These are phyloP conservation scores for Fulvia fulva DNA, from an alignment of 2,329 filamentous ascomycete species.

Conservation along the genomic window DNA sequence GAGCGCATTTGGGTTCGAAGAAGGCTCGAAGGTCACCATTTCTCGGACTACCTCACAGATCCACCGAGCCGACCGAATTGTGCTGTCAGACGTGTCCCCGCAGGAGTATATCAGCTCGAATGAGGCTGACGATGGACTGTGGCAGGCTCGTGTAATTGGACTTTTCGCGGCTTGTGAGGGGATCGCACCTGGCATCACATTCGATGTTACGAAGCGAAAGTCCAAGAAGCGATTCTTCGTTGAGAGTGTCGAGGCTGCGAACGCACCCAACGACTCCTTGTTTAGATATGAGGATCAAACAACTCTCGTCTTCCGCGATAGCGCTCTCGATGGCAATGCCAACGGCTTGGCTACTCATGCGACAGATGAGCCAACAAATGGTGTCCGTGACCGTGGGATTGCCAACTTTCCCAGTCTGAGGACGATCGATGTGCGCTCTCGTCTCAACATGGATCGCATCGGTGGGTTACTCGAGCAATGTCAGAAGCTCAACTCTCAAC, in stretches of 20 bases:
- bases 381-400: background rate
- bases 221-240: conserved; percentile 60
- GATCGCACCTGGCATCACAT: conserved; percentile 64
- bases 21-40: conserved; percentile 66
- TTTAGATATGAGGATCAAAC: conserved; percentile 23
- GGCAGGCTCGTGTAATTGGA: conserved; percentile 25
- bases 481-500: conserved; percentile 61
- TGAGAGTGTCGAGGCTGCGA: conserved; percentile 48
- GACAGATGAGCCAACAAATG: background rate
- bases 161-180: conserved; percentile 51
- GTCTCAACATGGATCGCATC: conserved; percentile 48
- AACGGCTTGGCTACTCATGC: background rate
- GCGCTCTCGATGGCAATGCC: background rate
- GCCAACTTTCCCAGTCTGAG: background rate
- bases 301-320: conserved; percentile 12
- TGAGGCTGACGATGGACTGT: conserved; percentile 32
- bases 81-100: conserved; percentile 57
- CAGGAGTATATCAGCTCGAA: conserved; percentile 25
- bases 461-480: conserved; percentile 66
- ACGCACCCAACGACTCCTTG: conserved; percentile 18
- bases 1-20: conserved; percentile 66
- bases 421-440: background rate
- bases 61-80: conserved; percentile 55
- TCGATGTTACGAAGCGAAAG: conserved; percentile 58
- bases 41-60: conserved; percentile 50